phyloP scores from a whole-genome alignment of 208 protist species.

The Acanthamoeba lenticulata region DNA sequence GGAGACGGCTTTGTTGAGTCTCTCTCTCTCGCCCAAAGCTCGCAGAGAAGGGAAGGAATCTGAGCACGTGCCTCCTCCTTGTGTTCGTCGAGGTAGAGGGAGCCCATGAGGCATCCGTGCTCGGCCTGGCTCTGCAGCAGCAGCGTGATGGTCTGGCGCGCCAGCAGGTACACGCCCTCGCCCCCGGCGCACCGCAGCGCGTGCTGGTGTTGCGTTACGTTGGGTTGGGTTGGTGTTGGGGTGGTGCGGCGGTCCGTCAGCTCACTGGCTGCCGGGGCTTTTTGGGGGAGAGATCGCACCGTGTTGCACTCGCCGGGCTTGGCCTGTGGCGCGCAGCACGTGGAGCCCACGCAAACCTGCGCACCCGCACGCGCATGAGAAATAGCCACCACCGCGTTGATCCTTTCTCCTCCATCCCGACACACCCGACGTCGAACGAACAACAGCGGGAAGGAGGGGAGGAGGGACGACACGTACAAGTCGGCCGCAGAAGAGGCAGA shows the following conservation, averaged over 20 bases:
- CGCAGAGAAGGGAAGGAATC: neutral
- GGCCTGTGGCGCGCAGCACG: neutral
- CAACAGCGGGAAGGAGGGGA: neutral
- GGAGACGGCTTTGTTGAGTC: neutral
- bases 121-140: neutral
- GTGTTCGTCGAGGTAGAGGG: slow-evolving; percentile 47
- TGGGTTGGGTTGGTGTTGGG: neutral
- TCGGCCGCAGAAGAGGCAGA: slow-evolving; percentile 26
- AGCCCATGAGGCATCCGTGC: neutral
- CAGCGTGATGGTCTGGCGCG: neutral
- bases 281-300: neutral
- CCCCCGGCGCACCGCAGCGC: neutral
- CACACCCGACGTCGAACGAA: neutral
- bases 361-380: no score
- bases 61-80: slow-evolving; percentile 7
- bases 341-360: slow-evolving; percentile 9
- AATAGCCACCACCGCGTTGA: no score
- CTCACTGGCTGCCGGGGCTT: no score
- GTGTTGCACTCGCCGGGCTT: slow-evolving; percentile 24
- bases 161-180: slow-evolving; percentile 13
- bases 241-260: neutral
- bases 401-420: neutral
- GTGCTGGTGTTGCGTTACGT: neutral
- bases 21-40: neutral
- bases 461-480: neutral